These are phyloP conservation scores for Clitocybe nebularis DNA, from an alignment of 1,284 basidiomycete species.

Conservation along the genomic window DNA sequence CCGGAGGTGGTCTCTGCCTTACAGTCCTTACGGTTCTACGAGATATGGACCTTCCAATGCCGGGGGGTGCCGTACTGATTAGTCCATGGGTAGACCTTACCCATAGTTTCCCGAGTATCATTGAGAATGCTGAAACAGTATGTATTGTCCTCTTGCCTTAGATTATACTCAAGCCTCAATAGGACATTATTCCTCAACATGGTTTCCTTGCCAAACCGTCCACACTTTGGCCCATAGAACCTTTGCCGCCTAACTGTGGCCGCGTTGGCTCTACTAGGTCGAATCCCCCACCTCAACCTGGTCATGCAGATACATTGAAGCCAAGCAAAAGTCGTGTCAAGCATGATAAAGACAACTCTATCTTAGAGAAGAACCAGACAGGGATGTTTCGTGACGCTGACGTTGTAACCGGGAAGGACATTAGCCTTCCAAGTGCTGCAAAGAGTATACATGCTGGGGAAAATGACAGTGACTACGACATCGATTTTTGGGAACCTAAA, in stretches of 20 bases:
- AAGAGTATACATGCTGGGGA: not conserved
- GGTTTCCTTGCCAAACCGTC: slow-evolving; percentile 62
- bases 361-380: slow-evolving; percentile 28
- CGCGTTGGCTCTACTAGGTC: slow-evolving; percentile 36
- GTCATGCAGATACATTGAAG: slow-evolving; percentile 46
- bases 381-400: slow-evolving; percentile 29
- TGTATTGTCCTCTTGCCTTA: slow-evolving; percentile 26
- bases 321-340: slow-evolving; percentile 28
- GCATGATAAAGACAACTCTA: slow-evolving; percentile 9
- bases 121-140: slow-evolving; percentile 68
- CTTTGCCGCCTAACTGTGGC: slow-evolving; percentile 30
- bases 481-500: slow-evolving; percentile 48
- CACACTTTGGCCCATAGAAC: slow-evolving; percentile 50
- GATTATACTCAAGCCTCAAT: slow-evolving; percentile 20
- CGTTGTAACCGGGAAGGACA: not conserved
- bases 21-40: slow-evolving; percentile 71
- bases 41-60: slow-evolving; percentile 70
- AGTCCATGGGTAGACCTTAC: slow-evolving; percentile 85
- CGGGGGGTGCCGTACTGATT: slow-evolving; percentile 75
- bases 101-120: slow-evolving; percentile 80
- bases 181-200: slow-evolving; percentile 64
- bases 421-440: not conserved
- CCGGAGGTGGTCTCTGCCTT: slow-evolving; percentile 74
- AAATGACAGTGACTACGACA: slow-evolving; percentile 22
- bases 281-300: slow-evolving; percentile 45